A percentile compares a stretch with the other conserved stretches of the same genome.
Conservation (phyloP, 176 grass and related monocot genomes). For the Echinochloa phyllopogon region DNA sequence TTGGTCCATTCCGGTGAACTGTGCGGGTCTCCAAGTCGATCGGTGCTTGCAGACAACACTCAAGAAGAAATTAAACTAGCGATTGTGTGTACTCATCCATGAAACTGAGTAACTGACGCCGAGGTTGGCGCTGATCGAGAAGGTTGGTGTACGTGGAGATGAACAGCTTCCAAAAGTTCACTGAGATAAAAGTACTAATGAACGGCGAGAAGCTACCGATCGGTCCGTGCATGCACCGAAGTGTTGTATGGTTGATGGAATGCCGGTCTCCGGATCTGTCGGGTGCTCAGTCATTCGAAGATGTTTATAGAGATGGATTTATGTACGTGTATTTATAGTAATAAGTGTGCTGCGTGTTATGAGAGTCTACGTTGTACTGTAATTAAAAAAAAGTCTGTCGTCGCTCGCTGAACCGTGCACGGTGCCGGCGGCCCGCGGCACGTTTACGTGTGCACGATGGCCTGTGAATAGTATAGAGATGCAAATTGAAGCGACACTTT, state of each 20-base stretch:
- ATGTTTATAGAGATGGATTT: too few species aligned
- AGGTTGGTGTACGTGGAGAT: too few species aligned
- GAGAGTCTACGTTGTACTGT: too few species aligned
- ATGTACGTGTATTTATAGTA: too few species aligned
- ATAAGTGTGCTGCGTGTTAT: too few species aligned
- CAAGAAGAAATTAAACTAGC: not conserved
- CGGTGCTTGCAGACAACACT: constrained; percentile 12
- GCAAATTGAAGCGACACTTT: constrained; percentile 14
- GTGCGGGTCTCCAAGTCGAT: constrained; percentile 8
- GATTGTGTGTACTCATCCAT: not conserved
- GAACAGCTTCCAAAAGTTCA: not conserved
- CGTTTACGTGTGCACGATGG: not conserved
- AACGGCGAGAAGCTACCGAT: not conserved
- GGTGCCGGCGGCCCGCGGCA: not conserved
- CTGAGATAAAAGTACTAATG: not conserved
- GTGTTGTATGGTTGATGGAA: constrained; percentile 1
- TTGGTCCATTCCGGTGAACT: not conserved
- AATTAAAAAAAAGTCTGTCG: too few species aligned
- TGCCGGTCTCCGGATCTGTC: too few species aligned
- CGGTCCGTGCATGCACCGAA: not conserved
- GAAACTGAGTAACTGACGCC: not conserved
- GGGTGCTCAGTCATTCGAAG: too few species aligned
- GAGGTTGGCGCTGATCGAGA: not conserved
- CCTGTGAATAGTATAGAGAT: not conserved
- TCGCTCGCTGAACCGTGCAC: constrained; percentile 36